Base-by-base conservation (phyloP, 169 alveolate genomes). In the Cryptosporidium ryanae region DNA sequence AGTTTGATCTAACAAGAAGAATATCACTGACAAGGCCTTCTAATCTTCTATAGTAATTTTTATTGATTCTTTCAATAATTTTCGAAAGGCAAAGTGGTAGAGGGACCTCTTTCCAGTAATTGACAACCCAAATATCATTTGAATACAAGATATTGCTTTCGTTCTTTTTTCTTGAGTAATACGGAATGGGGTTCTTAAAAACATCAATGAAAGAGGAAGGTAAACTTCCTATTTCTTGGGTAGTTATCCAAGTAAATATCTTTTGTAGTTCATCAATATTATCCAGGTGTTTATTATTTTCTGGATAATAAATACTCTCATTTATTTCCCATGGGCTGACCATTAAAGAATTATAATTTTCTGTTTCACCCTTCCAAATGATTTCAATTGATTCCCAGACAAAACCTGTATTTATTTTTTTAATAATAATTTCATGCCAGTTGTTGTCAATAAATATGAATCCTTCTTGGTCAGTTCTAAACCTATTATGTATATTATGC, bases 51-150 rank as follows among this genome's bases (percentile, higher is more conserved):
- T 91, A 91, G 64, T 84, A 91, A 49, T 82, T 71, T 38, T 65
- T 84, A 18, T 68, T 32, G 8, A 91, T 65, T 54, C 93, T 70
- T 57, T 90, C 63, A 23, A 91, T 59, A 50, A 91, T 82, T 59
- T 57, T 49, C 18, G 57, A 82, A 61, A 91, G 31, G 31, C 90
- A 50, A 81, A 91, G 67, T 38, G 94, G 94, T 32, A 52, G 55
- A 48, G 93, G 76, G 43, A 91, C 64, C 17, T 84, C 83, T 81
- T 49, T 44, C 93, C 93, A 90, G 34, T 91, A 91, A 7, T 50
- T 54, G 25, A 59, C 50, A 29, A 91, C 89, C 94, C 94, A 91
- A 17, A 38, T 70, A 17, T 91, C 90, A n/a, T n/a, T 32, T 27
- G 82, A 49, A 84, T 82, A 82, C n/a, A 25, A 89, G 27, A 65